phyloP scores from a whole-genome alignment of 2,329 filamentous ascomycete species.

The Cladosporium sp. region DNA sequence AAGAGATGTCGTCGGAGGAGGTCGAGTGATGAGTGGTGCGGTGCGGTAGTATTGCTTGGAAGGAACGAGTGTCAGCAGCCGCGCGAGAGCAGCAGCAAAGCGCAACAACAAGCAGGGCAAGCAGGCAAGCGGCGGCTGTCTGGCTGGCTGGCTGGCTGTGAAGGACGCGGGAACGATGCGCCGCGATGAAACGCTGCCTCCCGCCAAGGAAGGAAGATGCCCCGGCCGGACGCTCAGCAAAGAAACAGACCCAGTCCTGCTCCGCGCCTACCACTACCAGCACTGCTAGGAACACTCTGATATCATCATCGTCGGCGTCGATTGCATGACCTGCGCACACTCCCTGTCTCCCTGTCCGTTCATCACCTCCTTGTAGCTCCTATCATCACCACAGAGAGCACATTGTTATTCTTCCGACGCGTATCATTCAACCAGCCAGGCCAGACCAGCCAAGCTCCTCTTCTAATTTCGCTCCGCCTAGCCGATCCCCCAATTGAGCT shows the following conservation, averaged over 20 bases:
- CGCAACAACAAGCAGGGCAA: neutral
- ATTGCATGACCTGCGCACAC: neutral
- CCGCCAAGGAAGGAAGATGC: neutral
- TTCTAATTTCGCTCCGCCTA: conserved; percentile 8
- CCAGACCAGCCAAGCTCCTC: conserved; percentile 4
- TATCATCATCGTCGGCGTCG: neutral
- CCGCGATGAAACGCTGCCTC: neutral
- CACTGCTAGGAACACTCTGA: neutral
- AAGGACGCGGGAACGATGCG: neutral
- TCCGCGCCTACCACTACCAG: neutral
- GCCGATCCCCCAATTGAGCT: conserved; percentile 3
- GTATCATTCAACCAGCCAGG: neutral
- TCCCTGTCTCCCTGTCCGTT: neutral
- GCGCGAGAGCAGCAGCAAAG: neutral
- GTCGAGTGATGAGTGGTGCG: neutral
- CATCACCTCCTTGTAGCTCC: neutral
- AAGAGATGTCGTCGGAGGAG: neutral
- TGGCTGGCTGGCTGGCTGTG: neutral
- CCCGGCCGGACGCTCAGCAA: neutral
- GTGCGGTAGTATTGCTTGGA: neutral
- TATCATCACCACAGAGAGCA: neutral
- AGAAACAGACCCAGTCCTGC: neutral
- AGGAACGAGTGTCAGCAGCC: neutral
- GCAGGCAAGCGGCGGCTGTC: neutral
- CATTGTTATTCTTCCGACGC: neutral